Conservation (phyloP, 352 stramenopile species). For the Phytophthora pisi region DNA sequence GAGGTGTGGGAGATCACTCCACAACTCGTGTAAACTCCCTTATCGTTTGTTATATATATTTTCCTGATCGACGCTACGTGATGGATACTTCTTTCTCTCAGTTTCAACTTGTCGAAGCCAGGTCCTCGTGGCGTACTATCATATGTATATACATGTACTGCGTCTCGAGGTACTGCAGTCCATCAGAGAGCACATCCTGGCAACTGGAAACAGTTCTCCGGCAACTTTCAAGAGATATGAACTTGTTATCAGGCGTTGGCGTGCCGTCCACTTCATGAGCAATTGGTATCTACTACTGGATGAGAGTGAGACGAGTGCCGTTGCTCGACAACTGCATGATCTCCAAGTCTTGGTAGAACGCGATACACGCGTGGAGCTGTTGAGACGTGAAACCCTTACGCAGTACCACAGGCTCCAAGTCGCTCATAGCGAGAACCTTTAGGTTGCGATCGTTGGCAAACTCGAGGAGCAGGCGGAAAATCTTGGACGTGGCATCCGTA, state of each 20-base stretch:
- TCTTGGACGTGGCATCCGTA: slow-evolving; percentile 94
- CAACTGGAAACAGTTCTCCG: too few relatives aligned
- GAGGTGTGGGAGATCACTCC: slow-evolving; percentile 83
- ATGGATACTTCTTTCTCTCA: too few relatives aligned
- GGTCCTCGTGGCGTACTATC: too few relatives aligned
- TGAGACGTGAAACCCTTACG: slow-evolving; percentile 96
- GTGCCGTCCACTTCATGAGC: too few relatives aligned
- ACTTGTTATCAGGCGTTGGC: too few relatives aligned
- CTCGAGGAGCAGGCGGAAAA: slow-evolving; percentile 96
- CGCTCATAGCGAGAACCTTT: slow-evolving; percentile 84
- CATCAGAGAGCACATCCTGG: too few relatives aligned
- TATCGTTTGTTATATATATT: slow-evolving; percentile 1
- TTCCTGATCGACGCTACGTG: neutral
- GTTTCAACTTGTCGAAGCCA: too few relatives aligned
- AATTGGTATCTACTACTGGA: slow-evolving; percentile 24
- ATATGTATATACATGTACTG: too few relatives aligned
- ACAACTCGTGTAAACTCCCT: neutral
- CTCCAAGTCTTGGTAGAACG: slow-evolving; percentile 94
- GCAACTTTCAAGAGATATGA: too few relatives aligned
- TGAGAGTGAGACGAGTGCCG: slow-evolving; percentile 81
- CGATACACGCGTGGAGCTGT: slow-evolving; percentile 94
- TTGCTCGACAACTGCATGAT: slow-evolving; percentile 83
- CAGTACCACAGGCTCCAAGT: slow-evolving; percentile 94
- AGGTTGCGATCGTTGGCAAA: slow-evolving; percentile 84
- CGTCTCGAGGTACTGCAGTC: too few relatives aligned